A percentile compares a stretch with the other conserved stretches of the same genome.
Conservation (phyloP, 108 stramenopile genomes). For the Cyclotella cryptica region DNA sequence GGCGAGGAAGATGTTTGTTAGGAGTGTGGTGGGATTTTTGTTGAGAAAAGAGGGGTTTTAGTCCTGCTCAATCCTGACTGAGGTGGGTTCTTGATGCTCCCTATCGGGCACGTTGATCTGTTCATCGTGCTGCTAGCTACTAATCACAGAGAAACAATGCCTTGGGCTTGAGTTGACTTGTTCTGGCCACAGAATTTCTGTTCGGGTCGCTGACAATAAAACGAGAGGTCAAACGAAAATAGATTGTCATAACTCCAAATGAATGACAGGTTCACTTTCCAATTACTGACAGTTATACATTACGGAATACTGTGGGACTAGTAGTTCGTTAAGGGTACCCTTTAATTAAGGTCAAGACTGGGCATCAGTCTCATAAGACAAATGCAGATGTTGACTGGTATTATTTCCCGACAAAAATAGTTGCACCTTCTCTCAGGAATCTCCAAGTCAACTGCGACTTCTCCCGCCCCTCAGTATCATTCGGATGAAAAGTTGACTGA, state of each 20-base stretch:
- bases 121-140: no score
- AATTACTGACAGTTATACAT: no score
- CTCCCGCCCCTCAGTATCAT: slow-evolving; percentile 43
- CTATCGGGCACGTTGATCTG: no score
- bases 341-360: background rate
- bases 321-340: background rate
- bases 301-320: no score
- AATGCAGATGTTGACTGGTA: background rate
- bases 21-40: slow-evolving; percentile 46
- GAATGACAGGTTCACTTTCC: no score
- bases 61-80: background rate
- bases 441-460: slow-evolving; percentile 38
- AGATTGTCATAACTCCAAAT: no score
- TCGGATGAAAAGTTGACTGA: slow-evolving; percentile 76
- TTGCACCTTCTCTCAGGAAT: slow-evolving; percentile 47
- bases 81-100: background rate
- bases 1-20: slow-evolving; percentile 45
- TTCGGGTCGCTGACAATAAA: no score
- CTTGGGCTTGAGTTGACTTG: no score
- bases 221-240: no score
- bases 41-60: slow-evolving; percentile 37
- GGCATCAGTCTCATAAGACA: background rate
- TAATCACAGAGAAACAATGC: no score
- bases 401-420: slow-evolving; percentile 15
- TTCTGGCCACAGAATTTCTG: no score